Evolutionary conservation across 1,139 yeast species (phyloP), one percentile per base, ranked within the genome.

Genomic region (Suhomyces taliae): DNA sequence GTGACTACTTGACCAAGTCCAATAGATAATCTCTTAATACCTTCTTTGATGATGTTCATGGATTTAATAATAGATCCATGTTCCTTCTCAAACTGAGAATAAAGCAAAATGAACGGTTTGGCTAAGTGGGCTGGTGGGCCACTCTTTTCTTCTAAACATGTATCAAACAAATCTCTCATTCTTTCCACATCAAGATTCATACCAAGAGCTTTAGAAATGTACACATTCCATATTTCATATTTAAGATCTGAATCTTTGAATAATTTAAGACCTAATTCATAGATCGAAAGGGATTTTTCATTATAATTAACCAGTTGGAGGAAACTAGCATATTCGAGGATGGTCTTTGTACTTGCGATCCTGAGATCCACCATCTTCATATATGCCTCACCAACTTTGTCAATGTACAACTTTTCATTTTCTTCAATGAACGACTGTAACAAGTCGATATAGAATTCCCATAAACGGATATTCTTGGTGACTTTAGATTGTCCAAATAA

Each of bases 371-470:
- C 76, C 47, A 84, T 70, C 39, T 76, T 70, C 38, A 86, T 85
- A 60, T 89, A 90, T 1, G 83, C 81, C 4, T 42, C 41, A 9
- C 46, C 40, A 2, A 70, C 65, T 43, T 58, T 55, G 2, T 57
- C 53, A 2, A 70, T 62, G 33, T 24, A 37, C 3, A 57, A 56
- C 6, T 44, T 38, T n/a, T 55, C 55, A 2, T 47, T 49, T 10
- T 52, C 49, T 34, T 81, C 79, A 6, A 80, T 77, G 38, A 78
- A 69, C 24, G 88, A 78, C 62, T 88, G 95, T 19, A 86, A 73
- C 27, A 89, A 64, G 58, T 90, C 97, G 34, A 90, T 65, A 59
- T 87, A 89, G 52, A 82, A 81, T 7, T 80, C 68, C 97, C 97
- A 90, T 4, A 90, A 64, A 48, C 78, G 79, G 43, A 86, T 58